Evolutionary conservation across 78 protist species (phyloP), one percentile per base, ranked within the genome.

Genomic region (Protostelium mycophagum): DNA sequence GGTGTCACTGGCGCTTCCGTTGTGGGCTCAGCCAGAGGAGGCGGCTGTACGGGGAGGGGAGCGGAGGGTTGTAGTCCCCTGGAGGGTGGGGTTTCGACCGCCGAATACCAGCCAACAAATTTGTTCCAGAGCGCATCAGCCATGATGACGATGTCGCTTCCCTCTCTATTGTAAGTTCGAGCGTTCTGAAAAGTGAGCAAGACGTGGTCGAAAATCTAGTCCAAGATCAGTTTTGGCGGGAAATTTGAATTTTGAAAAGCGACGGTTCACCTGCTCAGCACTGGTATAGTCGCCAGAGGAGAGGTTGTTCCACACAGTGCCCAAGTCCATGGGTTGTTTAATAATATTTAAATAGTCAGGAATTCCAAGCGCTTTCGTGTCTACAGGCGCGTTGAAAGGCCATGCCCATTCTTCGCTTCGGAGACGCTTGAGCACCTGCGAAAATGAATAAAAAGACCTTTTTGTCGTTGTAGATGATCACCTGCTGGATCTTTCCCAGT

Each of bases 251-350:
- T n/a, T n/a, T n/a, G n/a, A n/a, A n/a, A n/a, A n/a, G n/a, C n/a
- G n/a, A n/a, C n/a, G n/a, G n/a, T n/a, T 5, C 16, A 51, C 73
- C 73, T 51, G 73, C 73, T 51, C 73, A 25, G 73, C 31, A 16
- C 73, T 51, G 73, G 73, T 36, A 86, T 88, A 97, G 29, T 51
- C 83, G 51, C 95, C 88, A 28, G 23, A 31, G 16, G 38, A 1
- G 34, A 97, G 63, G 25, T 91, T 92, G 63, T 39, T 5, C 36
- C 90, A 85, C 86, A 97, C 94, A 10, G 98, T 97, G 29, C 95
- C 96, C 38, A 97, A 89, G 87, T 97, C 99, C 99, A 97, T 97
- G 37, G 99, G 99, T 28, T 85, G 87, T 85, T 95, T 93, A 89
- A 97, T 91, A 51, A 92, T 37, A 0, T 5, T 31, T 38, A 95